These are phyloP conservation scores for Pythium plurisporium DNA, from an alignment of 352 stramenopile genomes.

Conservation along the genomic window DNA sequence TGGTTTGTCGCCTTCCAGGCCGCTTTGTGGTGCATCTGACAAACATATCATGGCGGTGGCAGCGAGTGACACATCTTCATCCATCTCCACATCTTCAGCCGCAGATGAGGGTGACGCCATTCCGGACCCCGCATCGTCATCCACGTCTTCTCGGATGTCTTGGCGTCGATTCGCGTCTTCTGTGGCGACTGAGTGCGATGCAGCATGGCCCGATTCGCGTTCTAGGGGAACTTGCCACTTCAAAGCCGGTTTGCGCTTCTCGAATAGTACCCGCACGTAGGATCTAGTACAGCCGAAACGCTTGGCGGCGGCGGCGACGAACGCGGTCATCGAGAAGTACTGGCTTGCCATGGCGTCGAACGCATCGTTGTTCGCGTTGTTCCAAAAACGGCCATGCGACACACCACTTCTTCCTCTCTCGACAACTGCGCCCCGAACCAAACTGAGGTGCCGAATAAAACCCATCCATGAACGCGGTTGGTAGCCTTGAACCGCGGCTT, in stretches of 20 bases:
- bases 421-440: neutral
- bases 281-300: neutral
- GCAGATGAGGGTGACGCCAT: neutral
- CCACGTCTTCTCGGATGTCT: neutral
- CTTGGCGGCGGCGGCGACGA: neutral
- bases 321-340: neutral
- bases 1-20: no score
- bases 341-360: neutral
- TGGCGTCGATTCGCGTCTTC: neutral
- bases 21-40: no score
- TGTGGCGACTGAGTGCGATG: neutral
- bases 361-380: neutral
- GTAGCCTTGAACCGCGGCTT: neutral
- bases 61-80: no score
- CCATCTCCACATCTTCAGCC: neutral
- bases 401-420: neutral
- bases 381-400: neutral
- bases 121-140: neutral
- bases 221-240: neutral
- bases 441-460: neutral
- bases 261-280: neutral
- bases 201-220: no score
- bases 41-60: no score
- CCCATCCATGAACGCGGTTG: neutral
- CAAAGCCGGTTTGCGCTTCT: neutral